Evolutionary conservation across 1,139 yeast species (phyloP).

Genomic region (Suhomyces bolitotheri): DNA sequence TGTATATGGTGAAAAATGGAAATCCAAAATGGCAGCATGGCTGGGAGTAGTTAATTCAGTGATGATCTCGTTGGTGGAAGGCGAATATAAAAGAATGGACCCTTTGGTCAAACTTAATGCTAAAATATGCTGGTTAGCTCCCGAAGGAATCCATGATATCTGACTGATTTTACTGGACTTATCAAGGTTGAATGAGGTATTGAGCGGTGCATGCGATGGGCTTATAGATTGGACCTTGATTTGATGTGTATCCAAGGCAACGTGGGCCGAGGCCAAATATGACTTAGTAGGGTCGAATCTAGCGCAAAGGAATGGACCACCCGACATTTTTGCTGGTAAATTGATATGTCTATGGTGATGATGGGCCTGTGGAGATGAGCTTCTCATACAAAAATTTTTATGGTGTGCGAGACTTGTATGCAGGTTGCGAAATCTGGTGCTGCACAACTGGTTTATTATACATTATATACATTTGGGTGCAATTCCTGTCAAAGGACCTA

Average conservation of each 20-base stretch:
- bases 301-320: constrained; percentile 32
- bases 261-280: constrained; percentile 64
- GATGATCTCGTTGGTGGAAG: constrained; percentile 58
- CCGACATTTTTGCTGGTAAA: constrained; percentile 7
- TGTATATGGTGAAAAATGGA: constrained; percentile 46
- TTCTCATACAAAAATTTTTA: constrained; percentile 10
- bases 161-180: constrained; percentile 54
- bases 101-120: constrained; percentile 73
- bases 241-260: constrained; percentile 74
- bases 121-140: constrained; percentile 45
- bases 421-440: constrained; percentile 7
- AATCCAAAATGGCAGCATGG: constrained; percentile 54
- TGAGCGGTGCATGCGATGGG: constrained; percentile 36
- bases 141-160: constrained; percentile 53
- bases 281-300: constrained; percentile 58
- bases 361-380: constrained; percentile 9
- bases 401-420: constrained; percentile 2
- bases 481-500: constrained; percentile 4
- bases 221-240: constrained; percentile 61
- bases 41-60: constrained; percentile 52
- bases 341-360: constrained; percentile 2
- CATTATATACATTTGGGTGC: background rate
- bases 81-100: constrained; percentile 63
- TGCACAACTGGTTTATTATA: background rate
- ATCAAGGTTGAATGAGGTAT: constrained; percentile 52